phyloP scores from a whole-genome alignment of 148 eudicot species.

The Rhododendron henanense region DNA sequence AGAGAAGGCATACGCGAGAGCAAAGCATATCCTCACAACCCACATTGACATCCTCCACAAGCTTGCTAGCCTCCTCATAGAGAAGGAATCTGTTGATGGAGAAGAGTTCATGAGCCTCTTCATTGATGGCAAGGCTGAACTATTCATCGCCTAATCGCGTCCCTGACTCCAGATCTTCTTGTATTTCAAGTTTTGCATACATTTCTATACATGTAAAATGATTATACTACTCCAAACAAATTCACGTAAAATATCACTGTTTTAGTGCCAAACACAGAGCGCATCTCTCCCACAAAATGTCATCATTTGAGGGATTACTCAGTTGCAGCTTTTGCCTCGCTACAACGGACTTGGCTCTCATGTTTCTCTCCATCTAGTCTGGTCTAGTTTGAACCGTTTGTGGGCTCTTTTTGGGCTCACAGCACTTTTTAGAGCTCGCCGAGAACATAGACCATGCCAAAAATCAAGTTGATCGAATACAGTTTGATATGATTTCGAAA shows the following conservation, averaged over 20 bases:
- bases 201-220: conserved; percentile 7
- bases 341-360: neutral
- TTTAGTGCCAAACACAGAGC: neutral
- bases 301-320: neutral
- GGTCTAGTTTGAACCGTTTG: neutral
- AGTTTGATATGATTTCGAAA: neutral
- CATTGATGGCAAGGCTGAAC: conserved; percentile 97
- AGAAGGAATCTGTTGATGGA: conserved; percentile 96
- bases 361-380: neutral
- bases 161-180: neutral
- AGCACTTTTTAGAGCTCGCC: neutral
- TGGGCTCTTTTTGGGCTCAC: too few species aligned
- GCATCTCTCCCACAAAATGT: neutral
- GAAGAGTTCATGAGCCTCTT: conserved; percentile 99
- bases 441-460: neutral
- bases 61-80: conserved; percentile 84
- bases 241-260: neutral
- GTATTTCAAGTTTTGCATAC: conserved; percentile 5
- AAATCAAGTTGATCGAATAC: neutral
- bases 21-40: conserved; percentile 67
- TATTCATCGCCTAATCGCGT: conserved; percentile 46
- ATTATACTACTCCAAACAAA: neutral
- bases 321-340: neutral
- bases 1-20: conserved; percentile 75
- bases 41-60: conserved; percentile 95